Percentiles rank a stretch among this genome's conserved stretches.
These are phyloP conservation scores for Ophiocytium majus DNA, from an alignment of 352 stramenopile species.

Conservation along the genomic window DNA sequence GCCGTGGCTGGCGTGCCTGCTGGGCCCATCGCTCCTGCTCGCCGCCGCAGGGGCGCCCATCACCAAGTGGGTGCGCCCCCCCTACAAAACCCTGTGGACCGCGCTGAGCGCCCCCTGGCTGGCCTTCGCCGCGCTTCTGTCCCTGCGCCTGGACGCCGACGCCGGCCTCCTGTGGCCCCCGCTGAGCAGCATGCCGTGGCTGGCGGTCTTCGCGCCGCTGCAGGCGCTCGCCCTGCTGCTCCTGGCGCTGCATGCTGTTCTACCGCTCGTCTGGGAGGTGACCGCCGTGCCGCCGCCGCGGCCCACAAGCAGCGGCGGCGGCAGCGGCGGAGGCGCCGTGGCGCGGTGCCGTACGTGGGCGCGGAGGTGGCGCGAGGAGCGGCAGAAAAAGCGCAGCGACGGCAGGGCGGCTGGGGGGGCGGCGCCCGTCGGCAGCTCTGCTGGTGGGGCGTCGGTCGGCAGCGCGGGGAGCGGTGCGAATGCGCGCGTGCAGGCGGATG, in stretches of 20 bases:
- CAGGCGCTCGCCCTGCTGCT: conserved; percentile 31
- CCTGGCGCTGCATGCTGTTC: conserved; percentile 27
- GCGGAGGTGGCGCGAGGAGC: no score
- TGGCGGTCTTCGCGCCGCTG: conserved; percentile 37
- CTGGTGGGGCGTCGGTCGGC: no score
- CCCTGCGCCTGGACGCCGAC: conserved; percentile 30
- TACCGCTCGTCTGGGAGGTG: conserved; percentile 46
- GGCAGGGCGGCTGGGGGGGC: no score
- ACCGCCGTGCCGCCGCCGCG: not conserved
- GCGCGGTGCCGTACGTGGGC: not conserved
- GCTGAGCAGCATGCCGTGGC: conserved; percentile 39
- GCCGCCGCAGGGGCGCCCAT: conserved; percentile 22
- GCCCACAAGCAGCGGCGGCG: not conserved
- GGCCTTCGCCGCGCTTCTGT: conserved; percentile 27
- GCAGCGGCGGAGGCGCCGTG: no score
- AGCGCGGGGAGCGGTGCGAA: no score
- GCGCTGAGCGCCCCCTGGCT: conserved; percentile 27
- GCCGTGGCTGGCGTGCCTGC: not conserved
- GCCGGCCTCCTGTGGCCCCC: conserved; percentile 9
- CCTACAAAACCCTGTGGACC: conserved; percentile 36
- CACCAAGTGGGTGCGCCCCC: conserved; percentile 24
- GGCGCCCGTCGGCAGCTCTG: no score
- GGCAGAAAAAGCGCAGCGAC: no score
- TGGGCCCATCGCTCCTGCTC: conserved; percentile 34
- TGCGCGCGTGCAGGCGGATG: no score